phyloP scores from a whole-genome alignment of 345 rosid species.

The Eucalyptus rudis region DNA sequence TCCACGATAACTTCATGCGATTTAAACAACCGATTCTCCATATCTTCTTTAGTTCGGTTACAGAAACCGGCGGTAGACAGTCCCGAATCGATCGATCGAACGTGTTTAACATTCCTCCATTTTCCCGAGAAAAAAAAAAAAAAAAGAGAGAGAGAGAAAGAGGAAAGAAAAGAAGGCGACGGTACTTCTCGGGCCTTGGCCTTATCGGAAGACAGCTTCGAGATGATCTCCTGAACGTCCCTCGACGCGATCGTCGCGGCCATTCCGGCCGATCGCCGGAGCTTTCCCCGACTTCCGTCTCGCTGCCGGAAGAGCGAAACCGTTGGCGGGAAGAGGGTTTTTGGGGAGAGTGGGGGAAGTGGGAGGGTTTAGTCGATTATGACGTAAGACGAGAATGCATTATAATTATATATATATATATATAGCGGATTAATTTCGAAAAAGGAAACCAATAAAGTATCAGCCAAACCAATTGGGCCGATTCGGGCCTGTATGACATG shows the following conservation, averaged over 20 bases:
- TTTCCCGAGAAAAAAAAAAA: not conserved
- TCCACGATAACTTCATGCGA: not conserved
- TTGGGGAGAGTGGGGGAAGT: not conserved
- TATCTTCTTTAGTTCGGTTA: not conserved
- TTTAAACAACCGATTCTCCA: not conserved
- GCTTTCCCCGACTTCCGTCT: not conserved
- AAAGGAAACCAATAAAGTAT: not conserved
- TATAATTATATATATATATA: not conserved
- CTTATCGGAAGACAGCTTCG: slow-evolving; percentile 89
- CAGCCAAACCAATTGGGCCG: not conserved
- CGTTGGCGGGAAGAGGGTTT: not conserved
- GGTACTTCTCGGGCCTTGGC: slow-evolving; percentile 74
- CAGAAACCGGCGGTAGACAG: not conserved
- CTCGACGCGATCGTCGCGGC: slow-evolving; percentile 43
- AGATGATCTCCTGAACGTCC: slow-evolving; percentile 70
- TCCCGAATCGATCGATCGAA: not conserved
- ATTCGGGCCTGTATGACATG: not conserved
- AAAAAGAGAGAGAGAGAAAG: not conserved
- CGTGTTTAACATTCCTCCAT: not conserved
- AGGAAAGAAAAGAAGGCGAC: not conserved
- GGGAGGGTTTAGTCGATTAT: not conserved
- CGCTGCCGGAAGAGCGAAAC: not conserved
- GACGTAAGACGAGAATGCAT: not conserved
- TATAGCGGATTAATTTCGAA: not conserved
- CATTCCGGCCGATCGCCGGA: not conserved